Percentiles rank a stretch among this genome's conserved stretches.
These are phyloP conservation scores for Aspergillus tanneri DNA, from an alignment of 2,329 filamentous ascomycete species.

Conservation along the genomic window DNA sequence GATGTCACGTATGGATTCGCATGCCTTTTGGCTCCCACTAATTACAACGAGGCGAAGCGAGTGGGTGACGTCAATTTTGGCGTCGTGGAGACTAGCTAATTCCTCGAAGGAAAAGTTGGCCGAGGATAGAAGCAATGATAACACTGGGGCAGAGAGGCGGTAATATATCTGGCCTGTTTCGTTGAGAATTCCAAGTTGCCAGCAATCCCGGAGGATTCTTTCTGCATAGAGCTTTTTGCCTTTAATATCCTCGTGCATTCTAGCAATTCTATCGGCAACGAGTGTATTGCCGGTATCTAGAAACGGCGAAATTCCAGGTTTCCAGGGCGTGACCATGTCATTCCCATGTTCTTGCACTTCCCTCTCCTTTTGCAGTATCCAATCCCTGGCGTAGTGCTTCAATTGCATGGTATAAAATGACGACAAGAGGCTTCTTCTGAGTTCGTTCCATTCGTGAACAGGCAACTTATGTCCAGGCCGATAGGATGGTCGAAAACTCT, in stretches of 20 bases:
- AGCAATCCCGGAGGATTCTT: slow-evolving; percentile 40
- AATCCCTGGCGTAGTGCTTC: slow-evolving; percentile 27
- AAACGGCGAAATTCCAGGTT: slow-evolving; percentile 33
- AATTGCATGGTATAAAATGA: slow-evolving; percentile 39
- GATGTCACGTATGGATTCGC: slow-evolving; percentile 35
- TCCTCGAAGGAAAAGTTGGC: slow-evolving; percentile 39
- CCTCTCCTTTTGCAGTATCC: neutral
- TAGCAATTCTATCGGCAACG: slow-evolving; percentile 22
- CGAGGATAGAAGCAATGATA: slow-evolving; percentile 35
- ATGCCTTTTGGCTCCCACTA: slow-evolving; percentile 34
- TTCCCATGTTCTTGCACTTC: neutral
- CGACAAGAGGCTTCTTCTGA: slow-evolving; percentile 30
- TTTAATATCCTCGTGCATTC: slow-evolving; percentile 21
- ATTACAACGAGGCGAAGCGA: slow-evolving; percentile 37
- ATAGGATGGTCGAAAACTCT: slow-evolving; percentile 26
- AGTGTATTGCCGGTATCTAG: slow-evolving; percentile 21
- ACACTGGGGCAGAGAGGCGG: slow-evolving; percentile 24
- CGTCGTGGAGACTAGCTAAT: slow-evolving; percentile 34
- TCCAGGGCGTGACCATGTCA: slow-evolving; percentile 25
- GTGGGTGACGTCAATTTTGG: slow-evolving; percentile 38
- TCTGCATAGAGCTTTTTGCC: slow-evolving; percentile 37
- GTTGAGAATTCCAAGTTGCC: slow-evolving; percentile 34
- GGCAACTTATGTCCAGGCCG: slow-evolving; percentile 27
- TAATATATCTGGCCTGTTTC: slow-evolving; percentile 42
- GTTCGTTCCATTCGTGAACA: slow-evolving; percentile 28